Conservation (phyloP, 2,329 filamentous ascomycete genomes). For the Trichoderma arundinaceum region DNA sequence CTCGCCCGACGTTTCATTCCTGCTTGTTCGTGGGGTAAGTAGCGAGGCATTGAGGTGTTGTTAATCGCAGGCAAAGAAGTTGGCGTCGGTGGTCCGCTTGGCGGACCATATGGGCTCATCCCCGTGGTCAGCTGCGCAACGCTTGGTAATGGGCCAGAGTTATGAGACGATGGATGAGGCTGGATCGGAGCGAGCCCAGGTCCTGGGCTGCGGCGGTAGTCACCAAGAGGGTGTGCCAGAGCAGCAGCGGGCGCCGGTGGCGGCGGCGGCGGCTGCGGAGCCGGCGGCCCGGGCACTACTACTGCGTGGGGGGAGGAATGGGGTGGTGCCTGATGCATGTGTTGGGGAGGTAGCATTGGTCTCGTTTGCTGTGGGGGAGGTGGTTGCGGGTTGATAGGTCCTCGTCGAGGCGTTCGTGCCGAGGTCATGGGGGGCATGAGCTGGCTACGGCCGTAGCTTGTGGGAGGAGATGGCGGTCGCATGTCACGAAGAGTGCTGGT, state of each 20-base stretch:
- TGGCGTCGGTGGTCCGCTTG: slow-evolving; percentile 28
- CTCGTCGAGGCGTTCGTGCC: slow-evolving; percentile 50
- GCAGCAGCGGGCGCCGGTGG: slow-evolving; percentile 36
- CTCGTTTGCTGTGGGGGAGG: slow-evolving; percentile 37
- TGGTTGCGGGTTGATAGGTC: slow-evolving; percentile 42
- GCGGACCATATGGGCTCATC: slow-evolving; percentile 60
- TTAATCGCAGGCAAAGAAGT: slow-evolving; percentile 27
- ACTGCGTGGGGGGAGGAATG: slow-evolving; percentile 24
- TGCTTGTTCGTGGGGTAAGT: slow-evolving; percentile 48
- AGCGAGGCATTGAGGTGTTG: slow-evolving; percentile 35
- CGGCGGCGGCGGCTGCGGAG: slow-evolving; percentile 38
- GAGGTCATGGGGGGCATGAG: slow-evolving; percentile 42
- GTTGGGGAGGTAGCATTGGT: slow-evolving; percentile 31
- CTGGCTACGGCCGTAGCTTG: slow-evolving; percentile 48
- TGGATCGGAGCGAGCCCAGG: slow-evolving; percentile 62
- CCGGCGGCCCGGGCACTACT: slow-evolving; percentile 32
- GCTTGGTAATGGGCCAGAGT: slow-evolving; percentile 60
- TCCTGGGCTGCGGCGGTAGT: slow-evolving; percentile 44
- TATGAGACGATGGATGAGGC: slow-evolving; percentile 46
- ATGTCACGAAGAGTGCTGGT: slow-evolving; percentile 52
- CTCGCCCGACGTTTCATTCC: slow-evolving; percentile 61
- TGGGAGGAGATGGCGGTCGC: slow-evolving; percentile 49
- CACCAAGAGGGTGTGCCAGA: slow-evolving; percentile 34
- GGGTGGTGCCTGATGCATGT: slow-evolving; percentile 37
- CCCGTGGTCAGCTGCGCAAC: slow-evolving; percentile 69